Evolutionary conservation across 352 stramenopile genomes (phyloP).

Genomic region (Phytophthora sansomeana): DNA sequence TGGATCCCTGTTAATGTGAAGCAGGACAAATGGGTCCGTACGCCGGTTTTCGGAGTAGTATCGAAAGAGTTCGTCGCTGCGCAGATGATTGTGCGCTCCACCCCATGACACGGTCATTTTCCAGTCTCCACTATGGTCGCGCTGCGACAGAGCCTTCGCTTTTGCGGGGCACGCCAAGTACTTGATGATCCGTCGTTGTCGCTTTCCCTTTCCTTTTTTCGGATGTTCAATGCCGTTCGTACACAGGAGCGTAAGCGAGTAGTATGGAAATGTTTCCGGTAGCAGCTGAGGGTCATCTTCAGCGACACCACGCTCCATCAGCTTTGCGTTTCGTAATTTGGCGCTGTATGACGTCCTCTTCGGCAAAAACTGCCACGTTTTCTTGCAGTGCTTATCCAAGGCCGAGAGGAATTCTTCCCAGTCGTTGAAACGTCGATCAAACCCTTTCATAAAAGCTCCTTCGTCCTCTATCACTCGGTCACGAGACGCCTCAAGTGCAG

Average conservation of each 20-base stretch:
- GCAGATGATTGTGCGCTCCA: no score
- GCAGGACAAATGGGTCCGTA: no score
- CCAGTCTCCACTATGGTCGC: no score
- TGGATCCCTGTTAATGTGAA: no score
- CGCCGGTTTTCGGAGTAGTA: no score
- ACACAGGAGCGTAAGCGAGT: conserved; percentile 15
- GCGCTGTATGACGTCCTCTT: conserved; percentile 6
- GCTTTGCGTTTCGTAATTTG: background rate
- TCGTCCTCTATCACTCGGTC: background rate
- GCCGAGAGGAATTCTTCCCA: background rate
- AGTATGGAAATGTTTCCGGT: conserved; percentile 2
- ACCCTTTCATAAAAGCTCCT: background rate
- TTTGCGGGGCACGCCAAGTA: no score
- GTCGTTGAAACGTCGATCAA: background rate
- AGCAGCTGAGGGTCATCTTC: conserved; percentile 1
- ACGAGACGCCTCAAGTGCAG: background rate
- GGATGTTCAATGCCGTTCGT: no score
- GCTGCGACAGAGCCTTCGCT: no score
- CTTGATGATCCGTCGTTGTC: no score
- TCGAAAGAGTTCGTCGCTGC: no score
- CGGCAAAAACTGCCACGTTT: background rate
- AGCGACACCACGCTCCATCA: background rate
- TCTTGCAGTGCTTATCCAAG: background rate
- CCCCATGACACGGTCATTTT: no score
- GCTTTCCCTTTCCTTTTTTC: no score